These are phyloP conservation scores for Coemansia sp. DNA, from an alignment of 371 early-diverging fungal genomes.

Conservation along the genomic window DNA sequence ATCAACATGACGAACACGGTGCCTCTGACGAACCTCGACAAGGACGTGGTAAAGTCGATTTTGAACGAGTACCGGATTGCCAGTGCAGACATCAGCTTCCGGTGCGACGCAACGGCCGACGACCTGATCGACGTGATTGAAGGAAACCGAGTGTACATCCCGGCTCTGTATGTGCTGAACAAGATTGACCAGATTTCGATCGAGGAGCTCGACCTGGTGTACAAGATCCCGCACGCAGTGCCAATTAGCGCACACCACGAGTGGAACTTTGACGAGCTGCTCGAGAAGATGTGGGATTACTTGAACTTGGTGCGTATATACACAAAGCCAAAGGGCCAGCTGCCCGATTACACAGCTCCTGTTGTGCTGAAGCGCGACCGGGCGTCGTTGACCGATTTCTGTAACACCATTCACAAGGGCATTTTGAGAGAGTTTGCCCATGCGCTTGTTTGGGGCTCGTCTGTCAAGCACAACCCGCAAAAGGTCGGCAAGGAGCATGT, in stretches of 20 bases:
- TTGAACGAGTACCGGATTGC: constrained; percentile 90
- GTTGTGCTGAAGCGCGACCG: constrained; percentile 85
- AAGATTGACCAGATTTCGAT: constrained; percentile 94
- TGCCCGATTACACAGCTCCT: constrained; percentile 97
- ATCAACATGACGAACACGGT: constrained; percentile 88
- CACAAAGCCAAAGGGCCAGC: constrained; percentile 97
- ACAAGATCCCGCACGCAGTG: constrained; percentile 97
- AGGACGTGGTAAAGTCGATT: constrained; percentile 83
- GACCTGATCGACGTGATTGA: constrained; percentile 96
- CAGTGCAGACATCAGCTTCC: constrained; percentile 90
- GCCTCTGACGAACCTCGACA: constrained; percentile 79
- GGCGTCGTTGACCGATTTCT: constrained; percentile 91
- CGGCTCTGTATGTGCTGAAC: constrained; percentile 90
- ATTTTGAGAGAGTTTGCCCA: constrained; percentile 95
- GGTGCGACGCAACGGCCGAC: constrained; percentile 84
- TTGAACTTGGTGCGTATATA: constrained; percentile 72
- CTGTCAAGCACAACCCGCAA: constrained; percentile 98
- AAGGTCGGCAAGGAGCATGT: constrained; percentile 98
- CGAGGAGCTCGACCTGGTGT: constrained; percentile 91
- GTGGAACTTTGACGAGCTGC: constrained; percentile 98
- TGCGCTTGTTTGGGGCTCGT: constrained; percentile 98
- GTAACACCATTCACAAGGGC: constrained; percentile 96
- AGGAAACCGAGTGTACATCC: constrained; percentile 82
- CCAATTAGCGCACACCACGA: constrained; percentile 97
- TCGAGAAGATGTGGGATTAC: constrained; percentile 92